Percentiles rank a stretch among this genome's conserved stretches.
Conservation (phyloP, 345 rosid genomes). For the Citrus medica region DNA sequence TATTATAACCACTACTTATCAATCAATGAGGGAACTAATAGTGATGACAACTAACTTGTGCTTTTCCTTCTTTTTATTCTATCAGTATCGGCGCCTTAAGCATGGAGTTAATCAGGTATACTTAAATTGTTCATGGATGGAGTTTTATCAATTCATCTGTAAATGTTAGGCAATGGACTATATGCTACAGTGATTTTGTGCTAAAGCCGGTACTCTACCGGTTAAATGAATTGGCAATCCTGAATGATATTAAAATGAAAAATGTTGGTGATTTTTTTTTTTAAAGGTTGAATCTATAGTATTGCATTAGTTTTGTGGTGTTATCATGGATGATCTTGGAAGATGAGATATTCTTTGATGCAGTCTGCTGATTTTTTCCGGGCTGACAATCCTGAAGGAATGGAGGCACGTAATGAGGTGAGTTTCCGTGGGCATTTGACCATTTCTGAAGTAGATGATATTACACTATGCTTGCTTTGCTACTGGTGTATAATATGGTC, state of each 20-base stretch:
- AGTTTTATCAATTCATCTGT: not conserved
- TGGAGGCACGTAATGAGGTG: constrained; percentile 99
- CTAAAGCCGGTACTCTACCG: not conserved
- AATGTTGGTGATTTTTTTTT: not conserved
- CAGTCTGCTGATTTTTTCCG: constrained; percentile 98
- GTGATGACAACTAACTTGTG: constrained; percentile 10
- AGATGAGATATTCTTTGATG: constrained; percentile 25
- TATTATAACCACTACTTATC: not conserved
- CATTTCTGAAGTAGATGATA: constrained; percentile 7
- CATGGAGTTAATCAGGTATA: constrained; percentile 90
- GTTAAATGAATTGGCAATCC: not conserved
- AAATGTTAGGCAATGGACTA: not conserved
- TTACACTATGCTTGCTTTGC: constrained; percentile 3
- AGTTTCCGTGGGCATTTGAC: constrained; percentile 12
- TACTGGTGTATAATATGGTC: not conserved
- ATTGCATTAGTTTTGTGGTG: not conserved
- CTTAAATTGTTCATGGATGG: not conserved
- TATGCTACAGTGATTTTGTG: not conserved
- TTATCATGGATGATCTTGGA: constrained; percentile 15
- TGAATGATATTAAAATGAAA: not conserved
- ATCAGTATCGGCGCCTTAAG: constrained; percentile 98
- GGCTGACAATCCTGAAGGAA: constrained; percentile 94
- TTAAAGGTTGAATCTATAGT: not conserved
- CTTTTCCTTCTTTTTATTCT: constrained; percentile 25
- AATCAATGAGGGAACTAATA: not conserved